Percentiles rank a stretch among this genome's conserved stretches.
These are phyloP conservation scores for Colletotrichum magnum DNA, from an alignment of 2,329 filamentous ascomycete genomes.

Conservation along the genomic window DNA sequence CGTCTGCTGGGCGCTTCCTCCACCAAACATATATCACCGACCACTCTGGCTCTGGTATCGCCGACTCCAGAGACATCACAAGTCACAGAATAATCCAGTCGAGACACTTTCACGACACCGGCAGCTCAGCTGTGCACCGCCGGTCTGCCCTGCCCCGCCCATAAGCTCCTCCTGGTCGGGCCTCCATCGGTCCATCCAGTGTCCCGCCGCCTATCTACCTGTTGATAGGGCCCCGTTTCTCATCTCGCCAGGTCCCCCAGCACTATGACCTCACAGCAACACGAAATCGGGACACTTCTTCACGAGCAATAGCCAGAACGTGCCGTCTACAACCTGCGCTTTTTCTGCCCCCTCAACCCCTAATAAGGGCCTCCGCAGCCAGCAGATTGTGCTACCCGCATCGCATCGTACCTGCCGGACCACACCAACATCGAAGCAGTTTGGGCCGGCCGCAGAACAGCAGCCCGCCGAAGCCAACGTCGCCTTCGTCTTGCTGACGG, in stretches of 20 bases:
- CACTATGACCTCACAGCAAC: slow-evolving; percentile 40
- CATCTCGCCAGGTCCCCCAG: slow-evolving; percentile 27
- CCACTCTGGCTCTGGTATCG: slow-evolving; percentile 5
- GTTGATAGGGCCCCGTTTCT: slow-evolving; percentile 15
- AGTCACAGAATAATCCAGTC: slow-evolving; percentile 3
- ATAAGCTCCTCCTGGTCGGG: slow-evolving; percentile 11
- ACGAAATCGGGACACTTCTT: slow-evolving; percentile 26
- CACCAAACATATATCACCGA: slow-evolving; percentile 28
- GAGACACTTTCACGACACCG: slow-evolving; percentile 15
- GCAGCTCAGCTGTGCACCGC: slow-evolving; percentile 10
- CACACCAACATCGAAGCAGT: slow-evolving; percentile 1
- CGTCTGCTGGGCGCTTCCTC: slow-evolving; percentile 31
- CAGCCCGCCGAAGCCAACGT: slow-evolving; percentile 21
- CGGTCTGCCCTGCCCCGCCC: slow-evolving; percentile 26
- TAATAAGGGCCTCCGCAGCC: neutral
- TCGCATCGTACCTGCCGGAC: slow-evolving; percentile 1
- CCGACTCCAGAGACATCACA: slow-evolving; percentile 6
- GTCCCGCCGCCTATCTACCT: neutral
- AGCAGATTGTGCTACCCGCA: slow-evolving; percentile 8
- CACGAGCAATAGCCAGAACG: slow-evolving; percentile 14
- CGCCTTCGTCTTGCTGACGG: slow-evolving; percentile 12
- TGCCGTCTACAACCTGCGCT: neutral
- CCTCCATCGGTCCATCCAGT: neutral
- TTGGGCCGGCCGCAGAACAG: slow-evolving; percentile 30
- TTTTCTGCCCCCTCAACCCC: neutral